These are phyloP conservation scores for Eustoma russellianum DNA, from an alignment of 257 asterid genomes.

Conservation along the genomic window DNA sequence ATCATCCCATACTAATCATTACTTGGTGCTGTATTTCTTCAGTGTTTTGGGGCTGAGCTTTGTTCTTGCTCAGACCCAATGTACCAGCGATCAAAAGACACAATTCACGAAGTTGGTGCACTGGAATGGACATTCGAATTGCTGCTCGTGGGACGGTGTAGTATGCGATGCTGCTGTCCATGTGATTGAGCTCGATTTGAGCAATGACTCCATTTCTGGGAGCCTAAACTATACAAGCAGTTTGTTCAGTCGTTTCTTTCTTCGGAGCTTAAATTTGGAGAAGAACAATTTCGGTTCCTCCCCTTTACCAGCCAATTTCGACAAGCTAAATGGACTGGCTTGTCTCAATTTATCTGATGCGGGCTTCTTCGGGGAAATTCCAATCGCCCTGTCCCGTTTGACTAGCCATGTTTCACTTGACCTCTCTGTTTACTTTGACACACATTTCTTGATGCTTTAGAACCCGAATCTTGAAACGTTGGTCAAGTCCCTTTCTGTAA, in stretches of 20 bases:
- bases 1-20: too few species aligned
- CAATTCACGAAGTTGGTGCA: conserved; percentile 24
- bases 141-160: conserved; percentile 33
- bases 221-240: not conserved
- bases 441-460: conserved; percentile 26
- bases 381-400: conserved; percentile 11
- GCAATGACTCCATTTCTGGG: conserved; percentile 1
- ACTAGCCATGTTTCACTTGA: conserved; percentile 18
- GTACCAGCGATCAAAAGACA: conserved; percentile 21
- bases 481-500: conserved; percentile 26
- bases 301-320: conserved; percentile 9
- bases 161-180: conserved; percentile 22
- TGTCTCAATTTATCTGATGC: conserved; percentile 18
- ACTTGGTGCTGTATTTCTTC: too few species aligned
- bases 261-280: conserved; percentile 21
- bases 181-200: conserved; percentile 17
- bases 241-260: conserved; percentile 12
- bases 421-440: conserved; percentile 8
- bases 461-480: conserved; percentile 34
- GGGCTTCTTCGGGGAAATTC: conserved; percentile 18
- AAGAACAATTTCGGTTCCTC: conserved; percentile 4
- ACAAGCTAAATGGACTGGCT: conserved; percentile 11
- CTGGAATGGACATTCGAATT: conserved; percentile 19
- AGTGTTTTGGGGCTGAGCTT: too few species aligned
- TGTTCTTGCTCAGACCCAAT: too few species aligned